Base-by-base conservation (phyloP, 257 asterid species). In the Fraxinus americana region DNA sequence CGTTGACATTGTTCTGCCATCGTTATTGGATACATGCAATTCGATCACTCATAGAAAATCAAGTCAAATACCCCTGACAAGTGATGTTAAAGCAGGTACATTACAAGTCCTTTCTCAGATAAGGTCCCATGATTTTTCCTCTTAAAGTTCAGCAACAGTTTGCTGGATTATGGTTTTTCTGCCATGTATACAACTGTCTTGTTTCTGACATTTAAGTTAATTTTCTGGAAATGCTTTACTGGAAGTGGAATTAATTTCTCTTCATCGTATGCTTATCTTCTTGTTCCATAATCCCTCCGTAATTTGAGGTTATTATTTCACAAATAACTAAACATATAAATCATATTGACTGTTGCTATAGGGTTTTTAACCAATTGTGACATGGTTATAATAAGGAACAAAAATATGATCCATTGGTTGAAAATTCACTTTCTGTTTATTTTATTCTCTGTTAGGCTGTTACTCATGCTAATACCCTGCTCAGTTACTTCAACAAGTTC, bases 1-100 rank as follows among this genome's bases (percentile, higher is more conserved):
- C 89, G 90, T 95, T 82, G 90, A 86, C 73, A 71, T 75, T 82
- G 92, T 89, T 78, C 85, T 93, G 74, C 97, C 94, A 75, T 84
- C 84, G 77, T 81, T 95, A 77, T 78, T 80, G 86, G 97, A 90
- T 84, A 93, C 89, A 89, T 85, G 94, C 81, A 89, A 83, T 78
- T 84, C 86, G 16, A 86, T 87, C 73, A 72, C 74, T 74, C 68
- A 23, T 35, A 71, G 76, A 61, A 87, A 75, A 81, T 61, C 91
- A 35, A 83, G 85, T 83, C 89, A 85, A 73, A 82, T 77, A 73
- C 82, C 88, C 77, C 65, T 76, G 78, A 43, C 83, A 67, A 74
- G 76, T 82, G 94, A 85, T 78, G 83, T 54, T 67, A 86, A 83
- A 82, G 75, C 88, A 92, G 98, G 98, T 92, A 88, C 39, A 78